Conservation (phyloP, 805 yeast genomes). For the Candida maris region DNA sequence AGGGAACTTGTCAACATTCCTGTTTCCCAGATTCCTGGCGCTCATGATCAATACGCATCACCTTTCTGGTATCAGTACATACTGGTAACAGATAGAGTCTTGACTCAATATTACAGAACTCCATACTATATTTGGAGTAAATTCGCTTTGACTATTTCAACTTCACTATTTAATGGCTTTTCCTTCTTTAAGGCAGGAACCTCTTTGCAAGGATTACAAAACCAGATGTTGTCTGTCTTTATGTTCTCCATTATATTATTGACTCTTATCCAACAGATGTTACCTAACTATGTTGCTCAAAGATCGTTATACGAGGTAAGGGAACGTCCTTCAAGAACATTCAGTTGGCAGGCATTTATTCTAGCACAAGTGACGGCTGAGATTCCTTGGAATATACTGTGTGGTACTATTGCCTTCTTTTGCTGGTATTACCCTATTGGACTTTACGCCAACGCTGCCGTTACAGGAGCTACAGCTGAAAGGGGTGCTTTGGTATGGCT, state of each 20-base stretch:
- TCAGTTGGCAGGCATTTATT: conserved; percentile 62
- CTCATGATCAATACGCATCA: conserved; percentile 42
- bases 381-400: conserved; percentile 57
- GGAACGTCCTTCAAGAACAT: conserved; percentile 70
- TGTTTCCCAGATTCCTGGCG: conserved; percentile 30
- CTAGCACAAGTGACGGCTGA: conserved; percentile 61
- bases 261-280: conserved; percentile 57
- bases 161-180: conserved; percentile 64
- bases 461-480: conserved; percentile 41
- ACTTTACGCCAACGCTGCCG: conserved; percentile 54
- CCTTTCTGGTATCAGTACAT: conserved; percentile 37
- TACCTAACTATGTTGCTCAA: conserved; percentile 58
- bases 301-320: conserved; percentile 69
- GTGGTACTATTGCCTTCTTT: conserved; percentile 62
- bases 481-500: conserved; percentile 55
- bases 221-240: conserved; percentile 75
- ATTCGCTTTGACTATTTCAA: conserved; percentile 45
- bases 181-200: conserved; percentile 63
- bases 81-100: conserved; percentile 48
- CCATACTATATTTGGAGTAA: conserved; percentile 59
- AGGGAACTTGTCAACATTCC: conserved; percentile 44
- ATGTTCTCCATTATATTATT: conserved; percentile 58
- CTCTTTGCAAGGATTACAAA: conserved; percentile 68
- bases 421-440: conserved; percentile 75
- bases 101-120: conserved; percentile 63